Evolutionary conservation across 192 early-diverging fungal species (phyloP), one percentile per base, ranked within the genome.

Genomic region (Coemansia sp.): DNA sequence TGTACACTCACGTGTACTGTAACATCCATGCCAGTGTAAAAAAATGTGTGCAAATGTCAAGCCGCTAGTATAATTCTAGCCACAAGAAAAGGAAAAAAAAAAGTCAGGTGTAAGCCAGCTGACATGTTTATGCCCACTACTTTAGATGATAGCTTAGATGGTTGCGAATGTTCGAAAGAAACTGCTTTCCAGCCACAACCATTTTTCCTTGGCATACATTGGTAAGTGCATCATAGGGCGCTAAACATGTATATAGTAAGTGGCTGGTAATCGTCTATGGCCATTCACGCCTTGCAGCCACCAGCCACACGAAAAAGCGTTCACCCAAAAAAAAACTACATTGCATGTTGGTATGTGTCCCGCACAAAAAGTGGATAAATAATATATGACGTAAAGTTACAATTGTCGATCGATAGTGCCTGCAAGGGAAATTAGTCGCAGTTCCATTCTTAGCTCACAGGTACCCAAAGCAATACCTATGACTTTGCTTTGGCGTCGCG

Each of bases 401-500:
- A 58, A 30, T 58, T 30, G 27, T 30, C 13, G n/a, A 58, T 58
- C 32, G 53, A 44, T 44, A 27, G 24, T 7, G 9, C 22, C 18
- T 22, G 47, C 47, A 49, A 49, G 47, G 15, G 16, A 24, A 4
- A 49, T 9, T 3, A 3, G 0, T 3, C 22, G 47, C n/a, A 15
- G 3, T 34, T 34, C 32, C 32, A 34, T 34, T 34, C 3, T 34
- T 34, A 34, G 32, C 32, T 34, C 32, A 34, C 32, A 34, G 32
- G 32, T 7, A 34, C 5, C 32, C 32, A n/a, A 7, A 9, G 47
- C 7, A 1, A 32, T 16, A 29, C 16, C 29, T 32, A 55, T 45
- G 41, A 2, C 43, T 47, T 63, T 22, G 41, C 22, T 32, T 63
- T 63, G 61, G 53, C 22, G 12, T 64, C 49, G 32, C 74, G 68